Percentiles rank a stretch among this genome's conserved stretches.
These are phyloP conservation scores for Botryotinia calthae DNA, from an alignment of 2,329 filamentous ascomycete species.

Conservation along the genomic window DNA sequence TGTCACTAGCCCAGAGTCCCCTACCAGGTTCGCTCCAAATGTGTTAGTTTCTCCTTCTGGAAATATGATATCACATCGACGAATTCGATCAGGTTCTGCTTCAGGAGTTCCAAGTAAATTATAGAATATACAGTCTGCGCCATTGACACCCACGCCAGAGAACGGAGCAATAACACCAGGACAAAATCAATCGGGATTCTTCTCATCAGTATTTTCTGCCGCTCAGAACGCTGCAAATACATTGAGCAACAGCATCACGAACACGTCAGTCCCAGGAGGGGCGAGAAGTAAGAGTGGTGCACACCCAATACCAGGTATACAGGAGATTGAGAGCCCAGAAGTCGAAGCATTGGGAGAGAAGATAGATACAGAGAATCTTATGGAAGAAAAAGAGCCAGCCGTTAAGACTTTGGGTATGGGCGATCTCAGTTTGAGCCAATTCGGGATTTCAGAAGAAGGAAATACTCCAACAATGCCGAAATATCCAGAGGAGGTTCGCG, in stretches of 20 bases:
- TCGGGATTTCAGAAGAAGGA: constrained; percentile 70
- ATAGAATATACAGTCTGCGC: constrained; percentile 69
- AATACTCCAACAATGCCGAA: constrained; percentile 56
- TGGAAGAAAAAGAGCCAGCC: constrained; percentile 66
- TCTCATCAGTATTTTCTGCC: constrained; percentile 87
- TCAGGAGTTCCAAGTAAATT: constrained; percentile 72
- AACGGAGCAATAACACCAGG: constrained; percentile 51
- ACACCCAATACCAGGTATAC: constrained; percentile 31
- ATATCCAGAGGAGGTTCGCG: constrained; percentile 45
- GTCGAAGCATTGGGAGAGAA: constrained; percentile 39
- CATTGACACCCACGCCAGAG: constrained; percentile 75
- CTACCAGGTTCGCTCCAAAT: constrained; percentile 40
- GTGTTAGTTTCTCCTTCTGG: constrained; percentile 62
- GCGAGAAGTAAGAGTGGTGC: constrained; percentile 44
- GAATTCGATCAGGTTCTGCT: constrained; percentile 55
- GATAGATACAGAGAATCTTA: constrained; percentile 34
- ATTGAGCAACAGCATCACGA: constrained; percentile 71
- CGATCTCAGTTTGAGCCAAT: constrained; percentile 82
- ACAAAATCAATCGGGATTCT: constrained; percentile 65
- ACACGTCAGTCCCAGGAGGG: constrained; percentile 54
- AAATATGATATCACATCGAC: constrained; percentile 72
- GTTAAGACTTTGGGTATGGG: constrained; percentile 87
- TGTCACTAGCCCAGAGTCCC: constrained; percentile 29
- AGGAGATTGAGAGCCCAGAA: constrained; percentile 35
- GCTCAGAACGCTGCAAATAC: constrained; percentile 87